Conservation (phyloP, 2,329 filamentous ascomycete genomes). For the Verticillium zaregamsianum region DNA sequence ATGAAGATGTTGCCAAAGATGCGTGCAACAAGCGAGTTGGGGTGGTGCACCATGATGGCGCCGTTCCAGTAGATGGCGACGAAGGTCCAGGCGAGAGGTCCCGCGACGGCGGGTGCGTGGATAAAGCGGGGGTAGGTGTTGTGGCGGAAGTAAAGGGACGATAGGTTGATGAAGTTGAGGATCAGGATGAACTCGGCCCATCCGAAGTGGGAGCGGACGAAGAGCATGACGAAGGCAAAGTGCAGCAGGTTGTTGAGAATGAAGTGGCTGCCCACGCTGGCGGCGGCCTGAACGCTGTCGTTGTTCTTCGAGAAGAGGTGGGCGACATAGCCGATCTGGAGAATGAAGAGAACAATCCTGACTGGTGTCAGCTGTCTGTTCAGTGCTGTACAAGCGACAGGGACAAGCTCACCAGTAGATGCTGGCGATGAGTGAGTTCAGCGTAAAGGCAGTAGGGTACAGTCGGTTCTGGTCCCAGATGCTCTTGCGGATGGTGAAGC, state of each 20-base stretch:
- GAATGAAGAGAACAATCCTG: constrained; percentile 69
- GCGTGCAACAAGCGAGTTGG: constrained; percentile 62
- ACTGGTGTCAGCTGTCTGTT: neutral
- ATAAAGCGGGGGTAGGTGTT: constrained; percentile 67
- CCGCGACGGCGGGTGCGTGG: constrained; percentile 70
- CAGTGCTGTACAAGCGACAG: neutral
- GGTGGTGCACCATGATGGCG: constrained; percentile 71
- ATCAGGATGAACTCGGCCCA: constrained; percentile 72
- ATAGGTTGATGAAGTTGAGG: constrained; percentile 79
- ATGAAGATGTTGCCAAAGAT: constrained; percentile 85
- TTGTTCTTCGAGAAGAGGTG: constrained; percentile 69
- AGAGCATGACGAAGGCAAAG: constrained; percentile 79
- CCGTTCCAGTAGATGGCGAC: constrained; percentile 87
- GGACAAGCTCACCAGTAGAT: constrained; percentile 66
- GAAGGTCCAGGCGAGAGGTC: constrained; percentile 81
- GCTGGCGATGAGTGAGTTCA: constrained; percentile 59
- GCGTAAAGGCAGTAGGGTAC: constrained; percentile 68
- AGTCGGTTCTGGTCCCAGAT: constrained; percentile 73
- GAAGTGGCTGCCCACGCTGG: constrained; percentile 78
- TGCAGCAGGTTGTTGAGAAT: constrained; percentile 81
- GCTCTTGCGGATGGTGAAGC: constrained; percentile 51
- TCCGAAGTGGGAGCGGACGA: constrained; percentile 71
- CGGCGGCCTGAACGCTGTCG: constrained; percentile 62
- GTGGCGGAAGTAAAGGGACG: constrained; percentile 76
- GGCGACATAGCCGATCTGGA: constrained; percentile 71